These are phyloP conservation scores for Penicillium sclerotiorum DNA, from an alignment of 2,329 filamentous ascomycete species.

Conservation along the genomic window DNA sequence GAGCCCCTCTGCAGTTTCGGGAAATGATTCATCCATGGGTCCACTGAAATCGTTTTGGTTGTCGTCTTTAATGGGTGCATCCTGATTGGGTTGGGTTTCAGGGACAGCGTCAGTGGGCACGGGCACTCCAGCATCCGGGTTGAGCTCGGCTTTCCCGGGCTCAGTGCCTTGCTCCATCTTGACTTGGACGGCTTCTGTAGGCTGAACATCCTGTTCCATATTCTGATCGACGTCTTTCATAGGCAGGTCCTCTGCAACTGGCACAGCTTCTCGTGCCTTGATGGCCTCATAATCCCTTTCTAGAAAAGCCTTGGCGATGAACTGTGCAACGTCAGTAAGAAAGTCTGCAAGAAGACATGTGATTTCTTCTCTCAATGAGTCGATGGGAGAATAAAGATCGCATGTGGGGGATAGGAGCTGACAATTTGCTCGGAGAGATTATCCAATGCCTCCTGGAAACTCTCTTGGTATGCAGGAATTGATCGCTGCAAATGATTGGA, in stretches of 20 bases:
- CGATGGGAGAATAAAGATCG: background rate
- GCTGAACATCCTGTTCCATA: conserved; percentile 16
- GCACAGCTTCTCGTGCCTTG: conserved; percentile 34
- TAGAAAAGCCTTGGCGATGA: conserved; percentile 47
- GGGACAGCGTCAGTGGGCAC: conserved; percentile 14
- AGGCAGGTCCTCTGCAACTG: conserved; percentile 31
- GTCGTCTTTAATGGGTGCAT: conserved; percentile 27
- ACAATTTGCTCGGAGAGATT: conserved; percentile 47
- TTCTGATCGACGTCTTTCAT: conserved; percentile 31
- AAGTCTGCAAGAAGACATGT: background rate
- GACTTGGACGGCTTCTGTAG: conserved; percentile 17
- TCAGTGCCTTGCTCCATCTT: conserved; percentile 20
- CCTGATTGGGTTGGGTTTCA: conserved; percentile 12
- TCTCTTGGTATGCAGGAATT: conserved; percentile 41
- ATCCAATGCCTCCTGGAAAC: conserved; percentile 45
- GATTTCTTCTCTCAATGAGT: background rate
- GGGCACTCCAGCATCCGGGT: conserved; percentile 21
- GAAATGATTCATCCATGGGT: conserved; percentile 26
- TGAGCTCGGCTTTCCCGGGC: conserved; percentile 20
- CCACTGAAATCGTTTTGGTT: conserved; percentile 20
- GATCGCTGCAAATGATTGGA: conserved; percentile 40
- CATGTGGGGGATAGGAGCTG: too few relatives aligned
- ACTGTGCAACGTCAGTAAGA: conserved; percentile 30
- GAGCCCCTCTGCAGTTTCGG: conserved; percentile 35
- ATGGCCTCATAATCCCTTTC: conserved; percentile 46